Base-by-base conservation (phyloP, 257 asterid genomes). In the Oldenlandia corymbosa region DNA sequence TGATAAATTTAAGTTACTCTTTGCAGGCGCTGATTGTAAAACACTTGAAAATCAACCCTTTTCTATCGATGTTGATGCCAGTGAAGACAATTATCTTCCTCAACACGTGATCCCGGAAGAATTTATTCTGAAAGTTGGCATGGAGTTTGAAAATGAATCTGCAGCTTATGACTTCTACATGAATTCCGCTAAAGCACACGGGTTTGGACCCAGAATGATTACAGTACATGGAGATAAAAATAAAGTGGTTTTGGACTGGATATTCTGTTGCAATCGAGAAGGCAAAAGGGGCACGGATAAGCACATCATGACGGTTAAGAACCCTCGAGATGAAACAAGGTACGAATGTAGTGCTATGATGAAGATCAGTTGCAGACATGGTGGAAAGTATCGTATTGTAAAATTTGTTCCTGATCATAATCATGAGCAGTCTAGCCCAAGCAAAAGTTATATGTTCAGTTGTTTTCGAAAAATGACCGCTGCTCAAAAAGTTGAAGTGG, bases 61-160 rank as follows among this genome's bases (percentile, higher is more conserved):
- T n/a, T n/a, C n/a, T n/a, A n/a, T n/a, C n/a, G n/a, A n/a, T n/a
- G n/a, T n/a, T n/a, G n/a, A n/a, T n/a, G n/a, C n/a, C n/a, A n/a
- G n/a, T n/a, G n/a, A n/a, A n/a, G n/a, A n/a, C n/a, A n/a, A n/a
- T n/a, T n/a, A n/a, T n/a, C n/a, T n/a, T n/a, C n/a, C n/a, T n/a
- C n/a, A n/a, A n/a, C n/a, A n/a, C n/a, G n/a, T n/a, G n/a, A 14
- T 51, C 4, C 9, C 58, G 5, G 18, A 14, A 2, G 34, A 52
- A 26, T 8, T 24, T 24, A 30, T 32, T 20, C 59, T 58, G 18
- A 46, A 23, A 56, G 20, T 21, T 47, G 66, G 60, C 3, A 68
- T 68, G 66, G 60, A 58, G 21, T 66, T 66, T 28, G 55, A 66
- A 9, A 50, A n/a, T 56, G 63, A 53, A 26, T 26, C 31, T 9